Base-by-base conservation (phyloP, 306 rosid genomes). In the Malus fusca region DNA sequence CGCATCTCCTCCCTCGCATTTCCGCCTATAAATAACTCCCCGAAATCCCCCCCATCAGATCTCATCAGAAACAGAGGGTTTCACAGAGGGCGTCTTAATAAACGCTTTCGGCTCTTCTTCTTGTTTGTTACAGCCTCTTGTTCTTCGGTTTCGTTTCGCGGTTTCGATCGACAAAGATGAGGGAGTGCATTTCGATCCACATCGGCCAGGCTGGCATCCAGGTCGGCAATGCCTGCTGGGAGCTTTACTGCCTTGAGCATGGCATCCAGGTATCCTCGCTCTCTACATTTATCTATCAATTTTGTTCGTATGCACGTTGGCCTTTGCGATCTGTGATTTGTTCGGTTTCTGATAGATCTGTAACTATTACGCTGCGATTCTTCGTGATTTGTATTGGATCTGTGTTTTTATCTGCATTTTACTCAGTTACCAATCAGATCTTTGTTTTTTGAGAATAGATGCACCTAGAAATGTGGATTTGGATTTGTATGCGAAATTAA, bases 161-260 rank as follows among this genome's bases (percentile, higher is more conserved):
- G 55, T 71, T 58, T 73, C 11, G 23, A 12, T 70, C 70, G 52
- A 28, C 53, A 58, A 90, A 78, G 42, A 93, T 90, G 98, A 93
- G 98, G 73, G 98, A 93, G 88, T 90, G 98, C 89, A 93, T 93
- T 64, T 93, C 98, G 26, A 72, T 93, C 72, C 98, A 93, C 90
- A 93, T 93, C 73, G 98, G 98, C 56, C 98, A 93, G 91, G 97
- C 98, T 69, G 98, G 98, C 71, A 93, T 93, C 28, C 98, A 93
- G 92, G 97, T 93, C 76, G 98, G 98, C 82, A 93, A 93, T 85
- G 90, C 98, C 18, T 93, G 98, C 88, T 93, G 98, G 98, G 98
- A 93, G 82, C 97, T 93, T 78, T 93, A 90, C 85, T 93, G 98
- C 61, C 96, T 93, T 8, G 98, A 93, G 80, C 98, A 93, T 68